Base-by-base conservation (phyloP, 1,139 yeast genomes). In the Hemisphaericaspora xylanilytica region DNA sequence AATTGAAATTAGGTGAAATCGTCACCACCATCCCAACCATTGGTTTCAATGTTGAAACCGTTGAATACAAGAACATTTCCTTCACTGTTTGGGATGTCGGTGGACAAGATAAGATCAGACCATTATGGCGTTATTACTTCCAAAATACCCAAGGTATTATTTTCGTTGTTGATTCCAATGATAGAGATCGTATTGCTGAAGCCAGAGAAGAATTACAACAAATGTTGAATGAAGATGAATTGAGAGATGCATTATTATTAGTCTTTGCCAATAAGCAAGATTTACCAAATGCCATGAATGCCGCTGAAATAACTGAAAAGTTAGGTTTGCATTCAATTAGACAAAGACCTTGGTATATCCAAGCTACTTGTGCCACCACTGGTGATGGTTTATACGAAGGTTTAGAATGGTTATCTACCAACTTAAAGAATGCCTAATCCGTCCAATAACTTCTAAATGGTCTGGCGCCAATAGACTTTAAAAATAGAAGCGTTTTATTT, bases 81-180 rank as follows among this genome's bases (percentile, higher is more conserved):
- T 65, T 65, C 48, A 65, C 71, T 12, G 71, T 65, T 30, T 65
- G 71, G 71, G 71, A 65, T 56, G 71, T 65, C 41, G 71, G 71
- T 63, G 71, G 71, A 56, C 71, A 65, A 54, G 69, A 65, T 50
- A 65, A 65, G 51, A 65, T 65, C 46, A 59, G 71, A 56, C 71
- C 71, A 36, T 64, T 65, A 50, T 65, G 71, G 71, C 63, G 71
- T 58, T 65, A 65, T 53, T 65, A 65, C 48, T 65, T 62, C 63
- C 71, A 65, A 54, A 65, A 65, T 54, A 65, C 71, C 42, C 71
- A 65, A 48, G 71, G 70, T 42, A 65, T 65, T 50, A 65, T 65
- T 45, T 65, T 65, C 45, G 71, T 65, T 34, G 67, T 65, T 42
- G 71, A 65, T 55, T 65, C 71, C 39, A 65, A 65, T 48, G 71